Evolutionary conservation across 257 asterid species (phyloP).

Genomic region (Solanum habrochaites): DNA sequence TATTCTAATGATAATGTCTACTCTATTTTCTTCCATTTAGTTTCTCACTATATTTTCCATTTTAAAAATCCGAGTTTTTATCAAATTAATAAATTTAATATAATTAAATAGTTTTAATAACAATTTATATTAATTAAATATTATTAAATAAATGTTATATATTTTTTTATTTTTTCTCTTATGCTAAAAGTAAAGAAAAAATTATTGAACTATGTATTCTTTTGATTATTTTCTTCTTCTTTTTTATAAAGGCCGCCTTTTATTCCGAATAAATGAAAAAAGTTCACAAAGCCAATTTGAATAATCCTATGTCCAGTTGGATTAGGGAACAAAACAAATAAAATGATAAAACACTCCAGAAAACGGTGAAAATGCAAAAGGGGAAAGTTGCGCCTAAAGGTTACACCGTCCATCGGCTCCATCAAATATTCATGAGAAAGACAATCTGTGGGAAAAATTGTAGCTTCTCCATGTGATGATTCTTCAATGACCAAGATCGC

Average conservation of each 20-base stretch:
- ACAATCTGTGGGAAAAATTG: too few species aligned
- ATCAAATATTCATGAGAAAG: too few species aligned
- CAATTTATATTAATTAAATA: too few species aligned
- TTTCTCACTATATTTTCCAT: not conserved
- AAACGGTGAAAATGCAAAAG: not conserved
- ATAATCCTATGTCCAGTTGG: not conserved
- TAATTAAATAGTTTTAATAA: too few species aligned
- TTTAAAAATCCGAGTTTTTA: too few species aligned
- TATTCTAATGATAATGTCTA: not conserved
- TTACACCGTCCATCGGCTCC: accelerated
- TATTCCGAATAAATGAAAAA: too few species aligned
- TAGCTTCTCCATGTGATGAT: not conserved
- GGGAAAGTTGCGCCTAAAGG: not conserved
- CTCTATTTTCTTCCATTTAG: not conserved
- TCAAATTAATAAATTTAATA: too few species aligned
- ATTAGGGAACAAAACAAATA: not conserved
- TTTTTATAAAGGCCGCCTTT: not conserved
- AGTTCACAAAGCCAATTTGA: not conserved
- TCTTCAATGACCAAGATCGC: not conserved
- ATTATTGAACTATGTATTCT: not conserved
- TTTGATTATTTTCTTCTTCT: too few species aligned
- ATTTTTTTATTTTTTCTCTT: not conserved
- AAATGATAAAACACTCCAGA: not conserved
- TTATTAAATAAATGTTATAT: too few species aligned
- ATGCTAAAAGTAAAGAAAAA: not conserved